These are phyloP conservation scores for Aurantiochytrium sp. DNA, from an alignment of 108 stramenopile genomes.

Conservation along the genomic window DNA sequence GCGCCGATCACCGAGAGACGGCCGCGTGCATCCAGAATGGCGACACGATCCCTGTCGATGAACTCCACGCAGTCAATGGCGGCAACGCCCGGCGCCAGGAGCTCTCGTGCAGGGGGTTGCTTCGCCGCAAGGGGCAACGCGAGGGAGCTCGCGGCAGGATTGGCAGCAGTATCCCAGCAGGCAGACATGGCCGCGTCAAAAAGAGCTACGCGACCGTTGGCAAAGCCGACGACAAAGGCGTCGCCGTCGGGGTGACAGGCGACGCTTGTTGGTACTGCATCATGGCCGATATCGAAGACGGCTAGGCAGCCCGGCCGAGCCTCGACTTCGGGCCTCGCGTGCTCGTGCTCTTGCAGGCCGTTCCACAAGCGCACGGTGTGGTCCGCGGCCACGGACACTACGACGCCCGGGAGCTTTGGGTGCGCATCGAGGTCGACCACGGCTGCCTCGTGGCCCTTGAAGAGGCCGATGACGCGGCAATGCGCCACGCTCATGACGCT, in stretches of 20 bases:
- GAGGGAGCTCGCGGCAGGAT: too few relatives aligned
- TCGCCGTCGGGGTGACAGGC: not conserved
- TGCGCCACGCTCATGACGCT: conserved; percentile 21
- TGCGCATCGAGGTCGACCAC: not conserved
- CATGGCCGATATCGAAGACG: not conserved
- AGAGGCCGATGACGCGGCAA: not conserved
- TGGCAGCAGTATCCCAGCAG: not conserved
- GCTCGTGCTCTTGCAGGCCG: not conserved
- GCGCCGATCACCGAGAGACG: not conserved
- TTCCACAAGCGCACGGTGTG: conserved; percentile 5
- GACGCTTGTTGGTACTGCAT: not conserved
- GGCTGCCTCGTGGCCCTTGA: not conserved
- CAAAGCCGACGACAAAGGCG: not conserved
- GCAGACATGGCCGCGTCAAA: not conserved
- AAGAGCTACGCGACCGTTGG: not conserved
- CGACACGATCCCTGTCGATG: not conserved
- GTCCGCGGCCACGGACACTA: not conserved
- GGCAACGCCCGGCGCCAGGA: not conserved
- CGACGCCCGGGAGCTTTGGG: not conserved
- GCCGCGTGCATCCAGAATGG: not conserved
- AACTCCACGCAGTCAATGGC: conserved; percentile 3
- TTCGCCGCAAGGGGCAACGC: too few relatives aligned
- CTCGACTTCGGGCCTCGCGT: not conserved
- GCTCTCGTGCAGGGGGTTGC: too few relatives aligned
- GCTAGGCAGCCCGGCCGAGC: not conserved